Percentiles rank a stretch among this genome's conserved stretches.
Evolutionary conservation across 371 early-diverging fungal genomes (phyloP).

Genomic region (Haplosporangium sp.): DNA sequence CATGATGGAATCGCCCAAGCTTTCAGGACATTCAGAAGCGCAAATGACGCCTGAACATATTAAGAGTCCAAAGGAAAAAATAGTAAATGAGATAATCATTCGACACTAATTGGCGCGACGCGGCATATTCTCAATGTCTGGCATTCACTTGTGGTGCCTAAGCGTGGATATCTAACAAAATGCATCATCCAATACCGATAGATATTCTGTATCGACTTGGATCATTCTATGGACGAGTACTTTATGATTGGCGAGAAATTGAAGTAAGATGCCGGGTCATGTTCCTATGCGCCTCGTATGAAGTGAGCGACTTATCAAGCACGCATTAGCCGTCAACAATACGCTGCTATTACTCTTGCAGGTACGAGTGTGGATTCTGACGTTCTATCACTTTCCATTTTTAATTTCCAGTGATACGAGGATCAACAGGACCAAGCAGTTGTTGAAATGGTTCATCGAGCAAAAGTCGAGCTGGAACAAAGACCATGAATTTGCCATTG

Average conservation of each 20-base stretch:
- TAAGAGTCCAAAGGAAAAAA: constrained; percentile 16
- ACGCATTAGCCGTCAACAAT: too few relatives aligned
- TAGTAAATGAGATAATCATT: constrained; percentile 20
- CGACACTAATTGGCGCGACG: too few relatives aligned
- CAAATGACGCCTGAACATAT: too few relatives aligned
- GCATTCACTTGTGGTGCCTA: too few relatives aligned
- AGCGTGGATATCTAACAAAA: too few relatives aligned
- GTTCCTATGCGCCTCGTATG: not conserved
- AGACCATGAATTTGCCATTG: constrained; percentile 55
- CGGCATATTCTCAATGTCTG: too few relatives aligned
- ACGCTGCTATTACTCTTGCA: not conserved
- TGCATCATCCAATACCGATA: too few relatives aligned
- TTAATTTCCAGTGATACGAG: constrained; percentile 32
- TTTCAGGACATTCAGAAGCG: not conserved
- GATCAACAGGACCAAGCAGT: constrained; percentile 52
- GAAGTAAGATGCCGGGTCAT: constrained; percentile 4
- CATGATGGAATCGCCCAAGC: not conserved
- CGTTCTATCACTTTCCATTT: not conserved
- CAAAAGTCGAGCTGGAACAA: constrained; percentile 54
- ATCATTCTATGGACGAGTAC: constrained; percentile 46
- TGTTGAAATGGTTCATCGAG: constrained; percentile 60
- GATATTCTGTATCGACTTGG: constrained; percentile 49
- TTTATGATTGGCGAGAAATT: constrained; percentile 27
- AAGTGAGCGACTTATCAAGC: not conserved
- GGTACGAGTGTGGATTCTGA: too few relatives aligned